Evolutionary conservation across 305 asterid genomes (phyloP).

Genomic region (Fraxinus floribunda): DNA sequence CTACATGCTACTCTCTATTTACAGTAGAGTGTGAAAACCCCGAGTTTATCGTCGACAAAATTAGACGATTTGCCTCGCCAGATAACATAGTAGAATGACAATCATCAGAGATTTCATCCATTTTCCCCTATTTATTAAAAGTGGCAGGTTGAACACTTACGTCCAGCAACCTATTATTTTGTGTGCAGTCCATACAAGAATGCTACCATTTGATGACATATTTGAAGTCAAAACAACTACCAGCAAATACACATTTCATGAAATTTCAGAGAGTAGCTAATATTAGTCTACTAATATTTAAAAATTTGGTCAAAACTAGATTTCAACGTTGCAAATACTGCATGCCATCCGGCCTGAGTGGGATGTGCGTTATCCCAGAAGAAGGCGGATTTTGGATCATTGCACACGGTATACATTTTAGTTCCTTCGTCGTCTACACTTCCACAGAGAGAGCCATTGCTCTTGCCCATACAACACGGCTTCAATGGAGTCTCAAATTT

Average conservation of each 20-base stretch:
- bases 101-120: background rate
- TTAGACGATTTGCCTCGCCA: background rate
- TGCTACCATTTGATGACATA: background rate
- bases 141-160: no score
- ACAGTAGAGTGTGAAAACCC: background rate
- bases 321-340: conserved; percentile 40
- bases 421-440: conserved; percentile 43
- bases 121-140: background rate
- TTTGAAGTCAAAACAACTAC: background rate
- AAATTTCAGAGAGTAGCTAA: background rate
- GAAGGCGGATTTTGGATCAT: conserved; percentile 41
- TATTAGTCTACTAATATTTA: background rate
- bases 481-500: conserved; percentile 60
- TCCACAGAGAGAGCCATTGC: conserved; percentile 44
- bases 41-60: background rate
- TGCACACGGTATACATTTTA: conserved; percentile 55
- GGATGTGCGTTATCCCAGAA: conserved; percentile 82
- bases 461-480: conserved; percentile 64
- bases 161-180: background rate
- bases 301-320: conserved; percentile 41
- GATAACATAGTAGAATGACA: background rate
- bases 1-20: background rate
- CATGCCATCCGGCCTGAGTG: conserved; percentile 72
- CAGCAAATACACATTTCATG: background rate
- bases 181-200: background rate